Evolutionary conservation across 257 asterid genomes (phyloP).

Genomic region (Echites panduratus): DNA sequence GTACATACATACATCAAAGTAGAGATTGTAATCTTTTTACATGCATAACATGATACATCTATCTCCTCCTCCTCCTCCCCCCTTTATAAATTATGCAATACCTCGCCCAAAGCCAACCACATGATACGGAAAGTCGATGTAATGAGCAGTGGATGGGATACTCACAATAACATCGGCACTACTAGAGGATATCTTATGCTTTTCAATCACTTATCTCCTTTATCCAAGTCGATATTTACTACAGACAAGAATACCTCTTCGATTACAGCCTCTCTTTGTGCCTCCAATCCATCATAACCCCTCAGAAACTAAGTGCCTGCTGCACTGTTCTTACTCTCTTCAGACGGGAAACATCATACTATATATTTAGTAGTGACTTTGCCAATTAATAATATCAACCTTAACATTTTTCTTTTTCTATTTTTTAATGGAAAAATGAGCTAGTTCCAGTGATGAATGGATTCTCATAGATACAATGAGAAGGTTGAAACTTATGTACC

Average conservation of each 20-base stretch:
- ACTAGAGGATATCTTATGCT: constrained; percentile 29
- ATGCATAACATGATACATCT: too few species aligned
- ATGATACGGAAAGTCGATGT: background rate
- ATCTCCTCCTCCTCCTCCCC: background rate
- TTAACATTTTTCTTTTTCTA: background rate
- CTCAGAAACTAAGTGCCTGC: background rate
- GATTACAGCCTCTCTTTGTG: constrained; percentile 22
- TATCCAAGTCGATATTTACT: background rate
- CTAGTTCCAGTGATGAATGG: background rate
- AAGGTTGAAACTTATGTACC: background rate
- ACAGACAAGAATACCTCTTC: background rate
- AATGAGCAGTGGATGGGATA: constrained; percentile 1
- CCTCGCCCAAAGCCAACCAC: background rate
- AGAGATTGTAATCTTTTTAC: background rate
- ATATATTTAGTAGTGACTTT: background rate
- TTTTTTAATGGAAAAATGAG: too few species aligned
- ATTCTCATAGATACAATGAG: background rate
- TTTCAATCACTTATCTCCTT: constrained; percentile 31
- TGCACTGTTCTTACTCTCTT: constrained; percentile 6
- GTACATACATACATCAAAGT: background rate
- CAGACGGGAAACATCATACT: background rate
- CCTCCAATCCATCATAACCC: constrained; percentile 18
- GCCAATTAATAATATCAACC: background rate
- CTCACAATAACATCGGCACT: constrained; percentile 32
- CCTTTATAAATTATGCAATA: background rate